Conservation (phyloP, 1,284 basidiomycete species). For the Ustilago crameri region DNA sequence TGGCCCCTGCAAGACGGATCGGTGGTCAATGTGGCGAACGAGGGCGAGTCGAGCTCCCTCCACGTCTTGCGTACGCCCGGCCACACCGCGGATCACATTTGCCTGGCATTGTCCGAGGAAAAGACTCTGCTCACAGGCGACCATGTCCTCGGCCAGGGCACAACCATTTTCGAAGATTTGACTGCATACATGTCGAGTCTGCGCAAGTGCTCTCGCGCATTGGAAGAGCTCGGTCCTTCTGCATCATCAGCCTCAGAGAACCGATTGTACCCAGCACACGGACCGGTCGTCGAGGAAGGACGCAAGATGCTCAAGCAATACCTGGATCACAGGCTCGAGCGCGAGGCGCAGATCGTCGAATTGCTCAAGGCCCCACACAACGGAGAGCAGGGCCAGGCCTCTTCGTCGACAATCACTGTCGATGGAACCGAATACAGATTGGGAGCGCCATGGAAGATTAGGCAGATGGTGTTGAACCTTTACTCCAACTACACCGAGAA, state of each 20-base stretch:
- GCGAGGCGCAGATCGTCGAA: conserved; percentile 82
- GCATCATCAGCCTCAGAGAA: conserved; percentile 45
- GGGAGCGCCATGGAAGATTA: conserved; percentile 55
- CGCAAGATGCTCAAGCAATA: conserved; percentile 77
- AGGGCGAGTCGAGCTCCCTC: conserved; percentile 37
- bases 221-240: conserved; percentile 32
- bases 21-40: conserved; percentile 16
- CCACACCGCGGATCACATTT: conserved; percentile 88
- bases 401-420: conserved; percentile 10
- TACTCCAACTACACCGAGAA: conserved; percentile 76
- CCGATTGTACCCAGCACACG: conserved; percentile 85
- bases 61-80: conserved; percentile 86
- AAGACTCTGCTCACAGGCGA: conserved; percentile 84
- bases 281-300: conserved; percentile 77
- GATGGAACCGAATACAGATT: conserved; percentile 12
- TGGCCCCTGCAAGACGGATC: conserved; percentile 46
- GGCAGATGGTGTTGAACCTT: conserved; percentile 69
- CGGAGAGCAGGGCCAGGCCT: conserved; percentile 61
- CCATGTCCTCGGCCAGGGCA: conserved; percentile 89
- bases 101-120: conserved; percentile 69
- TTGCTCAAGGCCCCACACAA: conserved; percentile 71
- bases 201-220: conserved; percentile 74
- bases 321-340: conserved; percentile 81
- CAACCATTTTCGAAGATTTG: conserved; percentile 89
- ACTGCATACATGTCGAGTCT: conserved; percentile 78